Evolutionary conservation across 768 basidiomycete genomes (phyloP), one percentile per base, ranked within the genome.

Genomic region (Trametes gibbosa): DNA sequence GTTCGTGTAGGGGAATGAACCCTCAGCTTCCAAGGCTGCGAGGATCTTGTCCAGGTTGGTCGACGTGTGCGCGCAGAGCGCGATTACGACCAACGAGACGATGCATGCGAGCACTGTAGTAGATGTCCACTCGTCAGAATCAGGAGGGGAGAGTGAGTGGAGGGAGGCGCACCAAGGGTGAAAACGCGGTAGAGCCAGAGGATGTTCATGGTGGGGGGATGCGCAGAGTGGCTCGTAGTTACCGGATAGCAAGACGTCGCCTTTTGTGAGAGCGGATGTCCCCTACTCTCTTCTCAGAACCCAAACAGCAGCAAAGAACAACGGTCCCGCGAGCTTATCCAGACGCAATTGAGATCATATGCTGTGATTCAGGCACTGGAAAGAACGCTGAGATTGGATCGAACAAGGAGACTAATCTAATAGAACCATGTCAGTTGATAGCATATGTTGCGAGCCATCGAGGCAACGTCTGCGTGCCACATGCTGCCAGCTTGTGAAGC

Each of bases 141-240:
- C 10, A 32, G 29, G 29, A 5, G 29, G 29, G 29, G 29, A 32
- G n/a, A 32, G 29, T 45, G 19, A 14, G 21, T 9, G 9, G 1
- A 14, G 7, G 5, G 29, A 7, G 4, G 34, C 58, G 42, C 19
- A 59, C 58, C 50, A 16, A 59, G 39, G 7, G 58, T 49, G 46
- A 47, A 53, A 8, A 53, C 45, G 10, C 58, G 58, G 19, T 53
- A 59, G 21, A 59, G 14, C 45, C 45, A 59, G 13, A 59, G 51
- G n/a, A 29, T 8, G 51, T 52, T 53, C 58, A 59, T 59, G 50
- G 19, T 24, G 13, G 17, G 12, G 12, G 16, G 50, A 40, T 17
- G 17, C 10, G 13, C 2, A 25, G 25, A 35, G 39, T 1, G 9
- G 14, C 14, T 7, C 32, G 16, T 29, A 25, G 13, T 10, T 8